phyloP scores from a whole-genome alignment of 345 rosid genomes.

The Xanthoceras sorbifolium region DNA sequence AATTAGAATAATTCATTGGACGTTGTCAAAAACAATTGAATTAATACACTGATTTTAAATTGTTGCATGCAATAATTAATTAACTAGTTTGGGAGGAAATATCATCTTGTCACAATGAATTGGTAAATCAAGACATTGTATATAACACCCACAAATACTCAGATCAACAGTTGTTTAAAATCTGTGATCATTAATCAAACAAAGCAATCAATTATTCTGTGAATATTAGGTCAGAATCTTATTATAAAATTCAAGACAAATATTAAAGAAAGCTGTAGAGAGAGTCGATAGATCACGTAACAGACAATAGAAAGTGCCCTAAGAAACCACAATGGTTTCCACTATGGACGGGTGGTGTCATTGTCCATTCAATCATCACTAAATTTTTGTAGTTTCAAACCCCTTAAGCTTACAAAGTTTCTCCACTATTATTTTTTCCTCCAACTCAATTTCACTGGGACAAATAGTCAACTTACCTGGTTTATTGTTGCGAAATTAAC shows the following conservation, averaged over 20 bases:
- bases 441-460: no score
- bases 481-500: no score
- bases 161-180: no score
- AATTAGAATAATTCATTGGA: background rate
- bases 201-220: background rate
- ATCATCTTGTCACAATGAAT: background rate
- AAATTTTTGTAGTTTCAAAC: background rate
- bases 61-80: background rate
- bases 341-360: slow-evolving; percentile 18
- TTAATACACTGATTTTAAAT: background rate
- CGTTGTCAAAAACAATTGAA: background rate
- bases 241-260: background rate
- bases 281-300: slow-evolving; percentile 20
- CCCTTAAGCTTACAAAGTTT: background rate
- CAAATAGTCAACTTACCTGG: no score
- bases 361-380: slow-evolving; percentile 29
- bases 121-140: no score
- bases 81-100: background rate
- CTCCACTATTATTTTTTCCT: background rate
- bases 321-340: slow-evolving; percentile 7
- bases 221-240: background rate
- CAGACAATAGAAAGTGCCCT: slow-evolving; percentile 35
- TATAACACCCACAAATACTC: no score
- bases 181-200: background rate
- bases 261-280: background rate